Base-by-base conservation (phyloP, 495 filamentous ascomycete species). In the Daldinia bambusicola region DNA sequence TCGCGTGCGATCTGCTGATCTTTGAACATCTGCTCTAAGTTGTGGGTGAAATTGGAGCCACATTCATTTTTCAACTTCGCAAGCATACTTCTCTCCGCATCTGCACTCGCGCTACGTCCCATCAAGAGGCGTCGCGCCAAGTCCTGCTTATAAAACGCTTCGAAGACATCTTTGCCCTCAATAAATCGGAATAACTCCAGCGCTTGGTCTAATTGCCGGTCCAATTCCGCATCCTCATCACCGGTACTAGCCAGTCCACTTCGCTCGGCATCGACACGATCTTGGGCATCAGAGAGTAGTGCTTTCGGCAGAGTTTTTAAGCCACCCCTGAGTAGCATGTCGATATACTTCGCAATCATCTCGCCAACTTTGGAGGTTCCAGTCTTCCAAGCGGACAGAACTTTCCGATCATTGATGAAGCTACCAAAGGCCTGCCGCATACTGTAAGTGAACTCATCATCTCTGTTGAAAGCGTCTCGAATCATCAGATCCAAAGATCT, bases 21-120 rank as follows among this genome's bases (percentile, higher is more conserved):
- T 75, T 97, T 97, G 83, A 99, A 98, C 95, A 99, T 99, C 37
- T 93, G 91, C 78, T 99, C 95, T 2, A 99, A 85, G 74, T 99
- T 98, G 72, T 97, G 93, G 0, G 96, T 98, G 76, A 98, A 98
- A 69, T 85, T 89, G 2, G 92, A 89, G 30, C 96, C 96, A 77
- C 95, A 98, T 82, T 98, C 95, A 60, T 89, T 93, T 82, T 94
- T 97, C 60, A 99, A 82, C 69, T 94, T 90, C 30, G 91, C 79
- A 31, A 98, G 85, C 96, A 98, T 99, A 81, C 90, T 96, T 66
- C 93, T 88, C 80, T 99, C 95, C 0, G 95, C 95, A 81, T 98
- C 96, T 18, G 92, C 90, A 74, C 92, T 97, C 10, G 95, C 95
- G 76, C 93, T 97, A 66, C 94, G 88, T 34, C 89, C 90, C 90